A percentile compares a stretch with the other conserved stretches of the same genome.
phyloP scores from a whole-genome alignment of 2,329 filamentous ascomycete genomes.

The Dothiorella sarmentorum region DNA sequence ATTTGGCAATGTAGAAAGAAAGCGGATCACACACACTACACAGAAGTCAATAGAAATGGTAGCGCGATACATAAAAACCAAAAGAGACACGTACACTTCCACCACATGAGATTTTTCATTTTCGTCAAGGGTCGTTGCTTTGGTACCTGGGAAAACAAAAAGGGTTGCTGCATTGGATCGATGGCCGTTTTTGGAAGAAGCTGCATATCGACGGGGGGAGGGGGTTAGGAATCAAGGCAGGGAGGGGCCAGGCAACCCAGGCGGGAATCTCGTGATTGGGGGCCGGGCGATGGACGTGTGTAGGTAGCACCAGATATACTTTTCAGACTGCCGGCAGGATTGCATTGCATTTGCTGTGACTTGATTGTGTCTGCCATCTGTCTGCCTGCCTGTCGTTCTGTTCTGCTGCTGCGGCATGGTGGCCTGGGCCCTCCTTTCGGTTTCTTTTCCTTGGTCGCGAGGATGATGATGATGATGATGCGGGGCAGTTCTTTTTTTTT shows the following conservation, averaged over 20 bases:
- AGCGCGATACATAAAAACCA: background rate
- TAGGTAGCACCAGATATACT: background rate
- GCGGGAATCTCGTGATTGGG: constrained; percentile 5
- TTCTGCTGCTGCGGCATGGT: too few species aligned
- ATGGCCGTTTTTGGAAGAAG: background rate
- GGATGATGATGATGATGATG: too few species aligned
- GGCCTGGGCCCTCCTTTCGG: too few species aligned
- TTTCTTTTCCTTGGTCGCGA: too few species aligned
- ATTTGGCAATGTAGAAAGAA: background rate
- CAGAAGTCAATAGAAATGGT: constrained; percentile 1
- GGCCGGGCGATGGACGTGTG: too few species aligned
- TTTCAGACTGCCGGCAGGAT: constrained; percentile 14
- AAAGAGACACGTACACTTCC: constrained; percentile 7
- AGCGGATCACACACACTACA: background rate
- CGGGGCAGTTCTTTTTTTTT: too few species aligned
- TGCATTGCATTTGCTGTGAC: constrained; percentile 11
- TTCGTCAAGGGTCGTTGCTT: too few species aligned
- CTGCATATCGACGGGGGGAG: background rate
- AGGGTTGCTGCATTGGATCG: constrained; percentile 2
- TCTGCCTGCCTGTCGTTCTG: too few species aligned
- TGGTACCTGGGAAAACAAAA: background rate
- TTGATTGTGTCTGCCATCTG: too few species aligned
- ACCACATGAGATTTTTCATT: constrained; percentile 2
- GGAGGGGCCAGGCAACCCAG: background rate
- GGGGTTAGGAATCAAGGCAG: background rate